Percentiles rank a stretch among this genome's conserved stretches.
These are phyloP conservation scores for Lachancea lanzarotensis DNA, from an alignment of 805 yeast species.

Conservation along the genomic window DNA sequence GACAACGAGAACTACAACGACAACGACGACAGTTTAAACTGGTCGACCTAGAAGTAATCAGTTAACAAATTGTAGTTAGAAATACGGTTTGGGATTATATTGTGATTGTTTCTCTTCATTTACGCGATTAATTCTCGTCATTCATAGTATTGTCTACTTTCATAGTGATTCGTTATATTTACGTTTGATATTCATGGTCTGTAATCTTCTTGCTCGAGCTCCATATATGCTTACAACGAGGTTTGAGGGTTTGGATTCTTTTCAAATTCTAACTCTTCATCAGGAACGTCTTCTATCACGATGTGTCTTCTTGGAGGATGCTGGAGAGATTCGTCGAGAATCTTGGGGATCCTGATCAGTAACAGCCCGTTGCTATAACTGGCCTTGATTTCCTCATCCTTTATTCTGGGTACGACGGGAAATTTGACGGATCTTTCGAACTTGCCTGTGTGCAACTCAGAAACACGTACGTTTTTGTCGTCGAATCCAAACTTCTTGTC, in stretches of 20 bases:
- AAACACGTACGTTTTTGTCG: conserved; percentile 37
- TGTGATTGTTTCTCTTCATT: no score
- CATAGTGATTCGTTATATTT: no score
- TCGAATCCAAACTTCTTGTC: conserved; percentile 36
- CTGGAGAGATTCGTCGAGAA: conserved; percentile 27
- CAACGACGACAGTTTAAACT: no score
- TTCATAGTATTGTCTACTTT: no score
- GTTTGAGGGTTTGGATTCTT: conserved; percentile 40
- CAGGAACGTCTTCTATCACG: conserved; percentile 43
- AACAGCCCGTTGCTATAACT: conserved; percentile 48
- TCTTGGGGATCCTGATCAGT: conserved; percentile 47
- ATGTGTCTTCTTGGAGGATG: conserved; percentile 40
- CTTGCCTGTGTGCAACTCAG: conserved; percentile 51
- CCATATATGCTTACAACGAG: not conserved
- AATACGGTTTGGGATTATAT: no score
- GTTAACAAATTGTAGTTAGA: no score
- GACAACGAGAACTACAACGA: no score
- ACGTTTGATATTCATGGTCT: no score
- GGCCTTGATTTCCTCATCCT: conserved; percentile 50
- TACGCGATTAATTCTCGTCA: no score
- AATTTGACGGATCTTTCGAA: conserved; percentile 52
- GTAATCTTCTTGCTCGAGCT: no score
- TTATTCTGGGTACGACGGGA: conserved; percentile 46
- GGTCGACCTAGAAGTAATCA: no score
- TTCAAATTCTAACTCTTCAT: conserved; percentile 41